Evolutionary conservation across 352 stramenopile species (phyloP), one percentile per base, ranked within the genome.

Genomic region (Phytophthora macrochlamydospora): DNA sequence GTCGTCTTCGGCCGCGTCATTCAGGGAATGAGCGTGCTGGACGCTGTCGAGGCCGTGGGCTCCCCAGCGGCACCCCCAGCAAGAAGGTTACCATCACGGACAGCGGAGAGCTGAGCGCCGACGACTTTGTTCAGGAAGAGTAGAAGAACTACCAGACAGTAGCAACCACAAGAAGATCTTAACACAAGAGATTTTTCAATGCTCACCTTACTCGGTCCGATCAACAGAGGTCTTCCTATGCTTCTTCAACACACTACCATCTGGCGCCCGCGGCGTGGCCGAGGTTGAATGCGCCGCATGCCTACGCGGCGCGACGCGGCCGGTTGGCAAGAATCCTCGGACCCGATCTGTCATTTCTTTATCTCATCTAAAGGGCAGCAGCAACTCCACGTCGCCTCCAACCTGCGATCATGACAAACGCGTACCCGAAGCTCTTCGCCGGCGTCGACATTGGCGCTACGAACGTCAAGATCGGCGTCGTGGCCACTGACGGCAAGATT

Each of bases 21-120:
- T n/a, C 79, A 96, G 57, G 97, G 97, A 38, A 85, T 99, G 81
- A 95, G 99, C 68, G 87, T 99, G 52, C 85, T 99, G 37, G 94
- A 98, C 70, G 90, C 84, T 31, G 96, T 99, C 53, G 98, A 99
- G 79, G 76, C 55, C 18, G 80, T 99, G 43, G 98, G 98, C 70
- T 97, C 87, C 52, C 90, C 67, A 96, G 78, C 60, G 98, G 98
- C 57, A 90, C 71, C 29, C 96, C 97, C 14, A 85, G 68, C 49
- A 69, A 89, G 64, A 78, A 84, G 59, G 94, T 99, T 18, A 69
- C 89, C 40, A 97, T 99, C 71, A 92, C 89, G 51, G 96, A 98
- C 62, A 98, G 89, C 67, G 98, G 98, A 49, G 95, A 99, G 81
- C 75, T 98, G 40, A 32, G 59, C 11, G 78, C 81, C 43, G 65